These are phyloP conservation scores for Trichoderma orchidacearum DNA, from an alignment of 495 filamentous ascomycete species.

Conservation along the genomic window DNA sequence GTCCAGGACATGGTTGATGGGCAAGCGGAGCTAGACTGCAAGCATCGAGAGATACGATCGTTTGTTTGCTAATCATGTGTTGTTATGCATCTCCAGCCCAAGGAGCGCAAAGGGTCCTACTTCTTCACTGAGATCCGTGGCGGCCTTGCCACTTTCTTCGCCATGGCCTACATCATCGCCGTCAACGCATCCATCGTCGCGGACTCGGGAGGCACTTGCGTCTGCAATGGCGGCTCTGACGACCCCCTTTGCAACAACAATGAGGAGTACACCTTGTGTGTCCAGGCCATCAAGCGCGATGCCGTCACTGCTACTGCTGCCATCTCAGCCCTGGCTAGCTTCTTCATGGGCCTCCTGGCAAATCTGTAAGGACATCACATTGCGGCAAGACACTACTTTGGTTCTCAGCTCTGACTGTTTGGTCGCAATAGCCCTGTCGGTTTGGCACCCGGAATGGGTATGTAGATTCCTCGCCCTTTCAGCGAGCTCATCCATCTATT, in stretches of 20 bases:
- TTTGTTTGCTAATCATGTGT: background rate
- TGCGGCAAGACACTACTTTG: background rate
- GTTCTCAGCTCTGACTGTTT: background rate
- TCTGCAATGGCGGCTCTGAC: slow-evolving; percentile 38
- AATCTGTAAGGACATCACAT: slow-evolving; percentile 23
- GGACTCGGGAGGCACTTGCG: slow-evolving; percentile 47
- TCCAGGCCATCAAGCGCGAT: slow-evolving; percentile 56
- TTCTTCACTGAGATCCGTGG: slow-evolving; percentile 73
- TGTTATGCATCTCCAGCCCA: slow-evolving; percentile 26
- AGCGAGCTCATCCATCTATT: background rate
- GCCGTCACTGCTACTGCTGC: slow-evolving; percentile 70
- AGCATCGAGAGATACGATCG: background rate
- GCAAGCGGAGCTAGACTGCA: no score
- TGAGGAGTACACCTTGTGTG: slow-evolving; percentile 47
- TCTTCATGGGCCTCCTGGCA: slow-evolving; percentile 64
- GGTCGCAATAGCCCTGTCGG: slow-evolving; percentile 44
- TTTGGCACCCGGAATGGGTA: slow-evolving; percentile 68
- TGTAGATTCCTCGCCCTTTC: background rate
- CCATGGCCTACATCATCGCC: slow-evolving; percentile 69
- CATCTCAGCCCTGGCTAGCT: slow-evolving; percentile 54
- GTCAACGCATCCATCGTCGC: slow-evolving; percentile 61
- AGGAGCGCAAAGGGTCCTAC: slow-evolving; percentile 56
- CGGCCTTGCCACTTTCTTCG: slow-evolving; percentile 71
- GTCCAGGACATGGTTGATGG: no score
- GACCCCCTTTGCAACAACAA: slow-evolving; percentile 41